phyloP scores from a whole-genome alignment of 129 eudicot genomes.

The Flaveria linearis region DNA sequence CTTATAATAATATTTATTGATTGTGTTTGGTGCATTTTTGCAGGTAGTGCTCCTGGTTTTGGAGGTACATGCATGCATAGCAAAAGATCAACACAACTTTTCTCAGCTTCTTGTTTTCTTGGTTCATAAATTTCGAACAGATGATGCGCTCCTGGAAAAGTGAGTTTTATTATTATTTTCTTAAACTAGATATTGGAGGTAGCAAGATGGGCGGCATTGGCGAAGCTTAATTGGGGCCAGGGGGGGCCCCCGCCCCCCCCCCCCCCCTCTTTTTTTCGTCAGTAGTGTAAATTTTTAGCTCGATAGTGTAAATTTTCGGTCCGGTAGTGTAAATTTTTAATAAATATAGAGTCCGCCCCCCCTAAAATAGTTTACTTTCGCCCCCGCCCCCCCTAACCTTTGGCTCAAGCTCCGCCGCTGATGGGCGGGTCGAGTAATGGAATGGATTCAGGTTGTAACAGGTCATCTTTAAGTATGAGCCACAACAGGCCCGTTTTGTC shows the following conservation, averaged over 20 bases:
- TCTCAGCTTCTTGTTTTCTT: slow-evolving; percentile 77
- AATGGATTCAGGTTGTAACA: not conserved
- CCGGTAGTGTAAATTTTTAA: too few relatives aligned
- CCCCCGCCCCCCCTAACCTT: too few relatives aligned
- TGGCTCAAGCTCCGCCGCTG: too few relatives aligned
- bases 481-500: not conserved
- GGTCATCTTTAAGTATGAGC: not conserved
- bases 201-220: not conserved
- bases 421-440: not conserved
- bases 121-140: slow-evolving; percentile 62
- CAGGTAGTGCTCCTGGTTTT: slow-evolving; percentile 88
- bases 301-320: too few relatives aligned
- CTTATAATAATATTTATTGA: not conserved
- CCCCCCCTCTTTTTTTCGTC: too few relatives aligned
- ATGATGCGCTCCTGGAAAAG: slow-evolving; percentile 79
- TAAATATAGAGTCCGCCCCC: too few relatives aligned
- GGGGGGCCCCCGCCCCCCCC: too few relatives aligned
- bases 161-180: slow-evolving; percentile 29
- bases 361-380: too few relatives aligned
- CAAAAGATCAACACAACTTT: slow-evolving; percentile 69
- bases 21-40: not conserved
- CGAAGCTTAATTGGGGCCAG: too few relatives aligned
- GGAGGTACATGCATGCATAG: slow-evolving; percentile 96
- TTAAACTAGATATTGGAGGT: not conserved
- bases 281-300: too few relatives aligned